Base-by-base conservation (phyloP, 805 yeast species). In the Candida odintsovae region DNA sequence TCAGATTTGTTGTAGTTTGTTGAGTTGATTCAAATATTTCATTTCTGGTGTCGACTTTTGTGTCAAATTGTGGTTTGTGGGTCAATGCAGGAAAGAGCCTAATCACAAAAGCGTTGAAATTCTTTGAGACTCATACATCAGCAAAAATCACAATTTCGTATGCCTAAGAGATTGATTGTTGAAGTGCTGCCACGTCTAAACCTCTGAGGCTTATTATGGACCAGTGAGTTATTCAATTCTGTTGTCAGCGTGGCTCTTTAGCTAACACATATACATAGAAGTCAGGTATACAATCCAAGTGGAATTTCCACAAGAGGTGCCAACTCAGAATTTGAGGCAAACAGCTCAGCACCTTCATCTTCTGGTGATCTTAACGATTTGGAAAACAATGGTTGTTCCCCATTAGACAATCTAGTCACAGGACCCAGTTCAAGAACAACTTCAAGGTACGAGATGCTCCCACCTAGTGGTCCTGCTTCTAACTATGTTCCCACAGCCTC, bases 401-500 rank as follows among this genome's bases (percentile, higher is more conserved):
- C 50, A 18, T 31, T 47, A 7, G 47, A 51, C 15, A 52, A 52
- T 7, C 31, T 45, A n/a, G 50, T 45, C 4, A 46, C 59, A 6
- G 45, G 58, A 23, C 60, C 56, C 4, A 35, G 50, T 2, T 46
- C 58, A 5, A 26, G 13, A 6, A 16, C 18, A 33, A 28, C 22
- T 22, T n/a, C 50, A 1, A 35, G 50, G 23, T 54, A 47, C 20
- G 51, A 49, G 31, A 43, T 45, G 53, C 41, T 16, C 12, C 36
- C 36, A 33, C 20, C 36, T 2, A 12, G 36, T 33, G 36, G 19
- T 18, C 20, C 44, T 42, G 12, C 50, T 10, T 18, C 42, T 3
- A 50, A 42, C 22, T 50, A 54, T 18, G 42, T 54, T 39, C 58
- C 64, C 3, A 39, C 59, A 8, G 42, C 53, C 22, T 55, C 63